A percentile compares a stretch with the other conserved stretches of the same genome.
Conservation (phyloP, 495 filamentous ascomycete species). For the Aspergillus campestris region DNA sequence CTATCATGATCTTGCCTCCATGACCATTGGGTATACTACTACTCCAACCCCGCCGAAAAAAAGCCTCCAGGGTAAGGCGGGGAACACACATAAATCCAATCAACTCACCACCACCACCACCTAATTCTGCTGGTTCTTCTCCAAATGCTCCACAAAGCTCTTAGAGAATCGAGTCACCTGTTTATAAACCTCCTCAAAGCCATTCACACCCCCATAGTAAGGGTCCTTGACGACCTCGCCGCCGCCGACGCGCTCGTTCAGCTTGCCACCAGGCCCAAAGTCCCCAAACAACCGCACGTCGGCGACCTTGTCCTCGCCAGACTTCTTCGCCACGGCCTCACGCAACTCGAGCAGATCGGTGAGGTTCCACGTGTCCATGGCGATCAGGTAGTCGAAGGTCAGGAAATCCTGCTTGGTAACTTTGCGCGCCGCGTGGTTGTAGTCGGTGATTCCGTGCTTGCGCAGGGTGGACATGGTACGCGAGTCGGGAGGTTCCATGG, state of each 20-base stretch:
- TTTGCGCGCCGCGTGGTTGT: slow-evolving; percentile 69
- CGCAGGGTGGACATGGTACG: slow-evolving; percentile 78
- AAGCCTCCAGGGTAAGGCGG: too few relatives aligned
- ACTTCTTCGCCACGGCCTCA: slow-evolving; percentile 42
- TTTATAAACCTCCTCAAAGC: slow-evolving; percentile 80
- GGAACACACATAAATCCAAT: neutral
- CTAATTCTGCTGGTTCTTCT: slow-evolving; percentile 13
- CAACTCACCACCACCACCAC: neutral
- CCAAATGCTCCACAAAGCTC: slow-evolving; percentile 54
- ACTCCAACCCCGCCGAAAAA: neutral
- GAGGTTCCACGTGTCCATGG: slow-evolving; percentile 87
- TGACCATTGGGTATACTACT: neutral
- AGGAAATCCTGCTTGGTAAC: slow-evolving; percentile 64
- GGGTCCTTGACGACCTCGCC: slow-evolving; percentile 80
- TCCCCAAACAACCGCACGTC: slow-evolving; percentile 78
- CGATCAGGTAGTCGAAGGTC: slow-evolving; percentile 85
- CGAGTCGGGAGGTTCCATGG: slow-evolving; percentile 61
- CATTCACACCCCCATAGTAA: slow-evolving; percentile 78
- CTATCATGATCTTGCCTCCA: too few relatives aligned
- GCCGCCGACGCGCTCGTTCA: slow-evolving; percentile 61
- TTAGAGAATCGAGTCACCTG: slow-evolving; percentile 73
- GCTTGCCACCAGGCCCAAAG: slow-evolving; percentile 57
- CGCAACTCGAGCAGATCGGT: slow-evolving; percentile 54
- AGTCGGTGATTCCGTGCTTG: slow-evolving; percentile 64
- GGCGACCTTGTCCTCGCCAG: slow-evolving; percentile 27